Conservation (phyloP, 805 yeast genomes). For the Candida yuanshanica region DNA sequence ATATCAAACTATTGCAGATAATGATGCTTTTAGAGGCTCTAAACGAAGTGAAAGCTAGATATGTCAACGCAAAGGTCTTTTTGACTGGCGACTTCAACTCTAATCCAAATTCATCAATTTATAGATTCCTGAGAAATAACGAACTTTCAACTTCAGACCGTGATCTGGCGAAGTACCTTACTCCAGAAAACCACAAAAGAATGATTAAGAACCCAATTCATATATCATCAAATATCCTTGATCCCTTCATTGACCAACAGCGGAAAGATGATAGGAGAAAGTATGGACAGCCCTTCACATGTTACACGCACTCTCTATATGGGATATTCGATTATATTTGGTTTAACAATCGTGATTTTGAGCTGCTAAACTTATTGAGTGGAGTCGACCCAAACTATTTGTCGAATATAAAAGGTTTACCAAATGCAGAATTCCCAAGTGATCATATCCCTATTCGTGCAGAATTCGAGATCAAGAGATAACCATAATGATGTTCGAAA, state of each 20-base stretch:
- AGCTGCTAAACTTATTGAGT: conserved; percentile 42
- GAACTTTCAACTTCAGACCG: background rate
- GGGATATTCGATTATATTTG: conserved; percentile 56
- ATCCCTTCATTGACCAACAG: conserved; percentile 13
- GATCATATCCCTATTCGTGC: conserved; percentile 24
- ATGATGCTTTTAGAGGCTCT: conserved; percentile 36
- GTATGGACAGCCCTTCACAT: conserved; percentile 27
- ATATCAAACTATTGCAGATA: conserved; percentile 50
- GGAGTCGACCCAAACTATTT: conserved; percentile 36
- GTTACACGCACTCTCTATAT: conserved; percentile 43
- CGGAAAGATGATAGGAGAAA: conserved; percentile 1
- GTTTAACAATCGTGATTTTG: conserved; percentile 38
- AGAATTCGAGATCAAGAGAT: conserved; percentile 15
- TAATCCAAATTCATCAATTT: conserved; percentile 42
- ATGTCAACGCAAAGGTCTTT: conserved; percentile 30
- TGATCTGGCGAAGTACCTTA: conserved; percentile 22
- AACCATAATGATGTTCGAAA: conserved; percentile 15
- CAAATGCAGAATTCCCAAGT: conserved; percentile 52
- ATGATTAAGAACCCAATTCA: conserved; percentile 27
- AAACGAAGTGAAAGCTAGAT: conserved; percentile 23
- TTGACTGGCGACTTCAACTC: conserved; percentile 58
- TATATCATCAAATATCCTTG: conserved; percentile 25
- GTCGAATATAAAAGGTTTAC: conserved; percentile 37
- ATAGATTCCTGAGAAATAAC: conserved; percentile 33
- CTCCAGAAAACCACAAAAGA: conserved; percentile 21